phyloP scores from a whole-genome alignment of 805 yeast species.

The Geotrichum ghanense region DNA sequence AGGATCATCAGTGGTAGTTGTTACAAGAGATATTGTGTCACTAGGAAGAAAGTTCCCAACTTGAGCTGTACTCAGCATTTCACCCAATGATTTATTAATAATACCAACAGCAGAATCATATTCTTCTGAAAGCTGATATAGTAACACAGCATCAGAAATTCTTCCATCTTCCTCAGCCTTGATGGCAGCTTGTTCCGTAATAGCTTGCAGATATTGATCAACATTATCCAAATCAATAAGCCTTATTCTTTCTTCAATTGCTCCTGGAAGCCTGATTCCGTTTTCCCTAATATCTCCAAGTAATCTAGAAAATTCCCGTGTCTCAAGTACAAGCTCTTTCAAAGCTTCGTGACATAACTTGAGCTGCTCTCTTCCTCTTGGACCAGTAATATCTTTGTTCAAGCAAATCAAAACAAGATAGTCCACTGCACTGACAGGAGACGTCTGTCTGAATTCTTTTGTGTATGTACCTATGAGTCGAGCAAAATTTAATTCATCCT shows the following conservation, averaged over 20 bases:
- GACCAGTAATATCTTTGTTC: slow-evolving; percentile 26
- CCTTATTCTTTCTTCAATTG: slow-evolving; percentile 64
- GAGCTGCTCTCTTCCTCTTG: slow-evolving; percentile 32
- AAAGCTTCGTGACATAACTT: slow-evolving; percentile 64
- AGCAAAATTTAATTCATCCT: slow-evolving; percentile 36
- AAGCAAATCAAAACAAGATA: slow-evolving; percentile 65
- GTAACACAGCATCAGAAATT: slow-evolving; percentile 67
- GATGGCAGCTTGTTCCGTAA: slow-evolving; percentile 75
- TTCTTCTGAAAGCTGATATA: slow-evolving; percentile 83
- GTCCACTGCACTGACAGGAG: slow-evolving; percentile 88
- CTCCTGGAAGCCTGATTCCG: slow-evolving; percentile 73
- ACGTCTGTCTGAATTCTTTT: slow-evolving; percentile 69
- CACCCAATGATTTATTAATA: slow-evolving; percentile 69
- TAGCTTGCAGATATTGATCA: slow-evolving; percentile 50
- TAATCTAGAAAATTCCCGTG: slow-evolving; percentile 70
- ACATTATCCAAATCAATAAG: slow-evolving; percentile 50
- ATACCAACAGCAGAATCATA: slow-evolving; percentile 67
- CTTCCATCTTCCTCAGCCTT: slow-evolving; percentile 90
- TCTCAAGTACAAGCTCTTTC: slow-evolving; percentile 72
- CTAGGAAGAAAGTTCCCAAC: slow-evolving; percentile 42
- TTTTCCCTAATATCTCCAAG: slow-evolving; percentile 74
- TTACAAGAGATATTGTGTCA: slow-evolving; percentile 22
- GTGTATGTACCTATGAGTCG: slow-evolving; percentile 71
- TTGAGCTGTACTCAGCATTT: slow-evolving; percentile 60
- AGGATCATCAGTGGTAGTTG: slow-evolving; percentile 26